Base-by-base conservation (phyloP, 495 filamentous ascomycete genomes). In the Coniosporium apollinis region DNA sequence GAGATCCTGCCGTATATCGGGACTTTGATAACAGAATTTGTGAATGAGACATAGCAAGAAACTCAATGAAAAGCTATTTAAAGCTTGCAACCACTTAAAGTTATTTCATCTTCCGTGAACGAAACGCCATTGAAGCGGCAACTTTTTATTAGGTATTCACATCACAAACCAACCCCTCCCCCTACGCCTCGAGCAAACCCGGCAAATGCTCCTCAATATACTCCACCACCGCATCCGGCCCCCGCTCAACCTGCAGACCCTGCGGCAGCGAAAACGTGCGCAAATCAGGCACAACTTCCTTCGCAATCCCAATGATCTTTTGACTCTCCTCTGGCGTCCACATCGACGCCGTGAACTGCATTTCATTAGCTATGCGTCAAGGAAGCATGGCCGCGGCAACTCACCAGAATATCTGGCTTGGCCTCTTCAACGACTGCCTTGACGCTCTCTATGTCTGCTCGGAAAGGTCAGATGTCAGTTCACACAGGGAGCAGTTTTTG, bases 341-440 rank as follows among this genome's bases (percentile, higher is more conserved):
- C 72, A 78, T 78, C 21, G 74, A 77, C 11, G 74, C 74, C 33
- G 64, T 70, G 59, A 76, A 76, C 68, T 72, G 41, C 40, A 30
- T 25, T 40, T 36, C 22, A 25, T 13, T 4, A 21, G 14, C 8
- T 11, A 9, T 24, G 11, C 14, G 8, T 3, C 11, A 8, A 19
- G 4, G 22, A 13, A 33, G 2, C 13, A 4, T 19, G n/a, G 21
- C 10, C 22, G 10, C 5, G 22, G 5, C 8, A 11, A 24, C 41
- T 9, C 20, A 40, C 41, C 3, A 44, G 38, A 2, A 44, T 16
- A 24, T 44, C 36, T 20, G 41, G 41, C 17, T 20, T 11, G 13
- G 29, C 16, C 5, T 44, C 18, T 16, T 39, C 36, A 14, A 44
- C 17, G 4, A 36, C 19, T 8, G 29, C 8, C 35, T 28, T 19